Base-by-base conservation (phyloP, 169 alveolate species). In the Cardiosporidium cionae region DNA sequence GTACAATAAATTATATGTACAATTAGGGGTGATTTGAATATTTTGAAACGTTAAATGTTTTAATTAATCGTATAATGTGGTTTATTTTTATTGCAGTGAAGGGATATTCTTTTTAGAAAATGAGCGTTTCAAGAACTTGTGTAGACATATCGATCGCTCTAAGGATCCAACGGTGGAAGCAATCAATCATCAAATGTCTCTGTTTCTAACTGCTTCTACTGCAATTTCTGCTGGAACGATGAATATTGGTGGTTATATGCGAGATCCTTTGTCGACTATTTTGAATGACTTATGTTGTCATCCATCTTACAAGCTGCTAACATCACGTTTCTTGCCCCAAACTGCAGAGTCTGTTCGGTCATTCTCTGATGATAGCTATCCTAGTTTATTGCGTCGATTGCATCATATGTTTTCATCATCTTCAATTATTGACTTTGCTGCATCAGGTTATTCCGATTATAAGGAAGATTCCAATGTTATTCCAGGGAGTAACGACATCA, bases 21-120 rank as follows among this genome's bases (percentile, higher is more conserved):
- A n/a, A n/a, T n/a, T n/a, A n/a, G n/a, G n/a, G n/a, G n/a, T n/a
- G n/a, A n/a, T n/a, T n/a, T n/a, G n/a, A n/a, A n/a, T n/a, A n/a
- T n/a, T n/a, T n/a, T n/a, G n/a, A n/a, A n/a, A n/a, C n/a, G n/a
- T n/a, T n/a, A n/a, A n/a, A n/a, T n/a, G n/a, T n/a, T n/a, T n/a
- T n/a, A n/a, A n/a, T n/a, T n/a, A n/a, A n/a, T n/a, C n/a, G n/a
- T n/a, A n/a, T n/a, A n/a, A n/a, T n/a, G n/a, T n/a, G n/a, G n/a
- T n/a, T n/a, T n/a, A n/a, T n/a, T n/a, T n/a, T n/a, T n/a, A n/a
- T 9, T 63, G 58, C 58, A 63, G 68, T 63, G 68, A 63, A 9
- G 68, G 68, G n/a, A 63, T 63, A 9, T n/a, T 63, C 16, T 63
- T 63, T 29, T 9, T 63, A 9, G 68, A 63, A n/a, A 63, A 63